phyloP scores from a whole-genome alignment of 1,139 yeast species.

The Kodamaea alishanica region DNA sequence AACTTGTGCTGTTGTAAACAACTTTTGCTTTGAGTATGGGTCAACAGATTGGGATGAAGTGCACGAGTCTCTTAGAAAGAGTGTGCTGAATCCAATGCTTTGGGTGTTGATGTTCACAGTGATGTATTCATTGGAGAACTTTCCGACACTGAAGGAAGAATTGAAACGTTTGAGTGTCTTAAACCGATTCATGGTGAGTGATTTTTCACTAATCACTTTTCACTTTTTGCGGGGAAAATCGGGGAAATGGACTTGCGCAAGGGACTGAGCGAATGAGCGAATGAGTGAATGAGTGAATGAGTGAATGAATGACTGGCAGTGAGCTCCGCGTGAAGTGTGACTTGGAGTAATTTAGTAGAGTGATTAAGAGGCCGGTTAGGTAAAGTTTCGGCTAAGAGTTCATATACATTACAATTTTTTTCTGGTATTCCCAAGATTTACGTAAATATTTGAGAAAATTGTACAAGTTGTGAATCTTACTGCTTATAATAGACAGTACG shows the following conservation, averaged over 20 bases:
- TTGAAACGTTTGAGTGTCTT: conserved; percentile 5
- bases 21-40: conserved; percentile 55
- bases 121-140: conserved; percentile 18
- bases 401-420: no score
- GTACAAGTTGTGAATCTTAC: no score
- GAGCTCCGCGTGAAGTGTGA: no score
- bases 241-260: no score
- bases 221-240: conserved; percentile 5
- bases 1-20: conserved; percentile 59
- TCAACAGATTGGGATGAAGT: conserved; percentile 50
- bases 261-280: no score
- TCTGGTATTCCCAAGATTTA: neutral
- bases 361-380: no score
- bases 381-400: no score
- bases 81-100: conserved; percentile 44
- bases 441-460: no score
- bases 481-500: no score
- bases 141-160: conserved; percentile 10
- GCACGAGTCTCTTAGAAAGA: conserved; percentile 68
- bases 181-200: conserved; percentile 1
- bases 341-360: no score
- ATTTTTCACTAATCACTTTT: neutral
- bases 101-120: conserved; percentile 20
- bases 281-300: no score
- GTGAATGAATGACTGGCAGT: no score